phyloP scores from a whole-genome alignment of 352 stramenopile species.

The Phytophthora aleatoria region DNA sequence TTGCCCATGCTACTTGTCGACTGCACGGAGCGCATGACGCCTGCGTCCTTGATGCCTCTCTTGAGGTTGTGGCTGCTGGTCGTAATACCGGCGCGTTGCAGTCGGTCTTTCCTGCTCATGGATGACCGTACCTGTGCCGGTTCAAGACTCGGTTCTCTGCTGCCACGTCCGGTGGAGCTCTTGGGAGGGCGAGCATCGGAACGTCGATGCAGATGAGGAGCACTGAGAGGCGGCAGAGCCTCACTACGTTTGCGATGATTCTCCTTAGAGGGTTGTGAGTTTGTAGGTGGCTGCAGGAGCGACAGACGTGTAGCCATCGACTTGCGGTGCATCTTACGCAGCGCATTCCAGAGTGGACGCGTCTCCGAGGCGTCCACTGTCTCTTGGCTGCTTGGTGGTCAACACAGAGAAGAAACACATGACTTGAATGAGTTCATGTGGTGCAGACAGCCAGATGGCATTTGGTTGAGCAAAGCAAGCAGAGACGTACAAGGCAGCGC shows the following conservation, averaged over 20 bases:
- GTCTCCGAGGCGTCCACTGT: conserved; percentile 25
- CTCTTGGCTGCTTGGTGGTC: conserved; percentile 10
- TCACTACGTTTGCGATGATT: conserved; percentile 28
- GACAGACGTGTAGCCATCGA: conserved; percentile 9
- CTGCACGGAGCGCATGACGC: conserved; percentile 25
- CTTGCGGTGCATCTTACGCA: conserved; percentile 46
- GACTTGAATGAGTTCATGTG: conserved; percentile 4
- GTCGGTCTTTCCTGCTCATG: conserved; percentile 16
- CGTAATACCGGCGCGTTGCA: conserved; percentile 30
- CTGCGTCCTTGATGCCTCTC: conserved; percentile 20
- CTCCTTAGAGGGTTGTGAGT: conserved; percentile 8
- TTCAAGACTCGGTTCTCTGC: conserved; percentile 26
- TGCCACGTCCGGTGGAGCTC: conserved; percentile 15
- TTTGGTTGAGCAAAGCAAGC: not conserved
- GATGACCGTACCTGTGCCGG: conserved; percentile 12
- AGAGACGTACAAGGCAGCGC: conserved; percentile 27
- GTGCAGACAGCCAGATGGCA: conserved; percentile 6
- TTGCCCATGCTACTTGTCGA: conserved; percentile 29
- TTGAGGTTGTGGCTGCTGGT: conserved; percentile 28
- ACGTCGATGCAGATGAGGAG: conserved; percentile 23
- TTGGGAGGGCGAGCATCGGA: conserved; percentile 13
- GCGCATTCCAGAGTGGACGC: conserved; percentile 45
- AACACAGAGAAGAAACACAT: conserved; percentile 7
- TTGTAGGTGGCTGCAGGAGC: conserved; percentile 15
- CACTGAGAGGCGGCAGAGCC: conserved; percentile 27